phyloP scores from a whole-genome alignment of 2,329 filamentous ascomycete genomes.

The Venturia pyrina region DNA sequence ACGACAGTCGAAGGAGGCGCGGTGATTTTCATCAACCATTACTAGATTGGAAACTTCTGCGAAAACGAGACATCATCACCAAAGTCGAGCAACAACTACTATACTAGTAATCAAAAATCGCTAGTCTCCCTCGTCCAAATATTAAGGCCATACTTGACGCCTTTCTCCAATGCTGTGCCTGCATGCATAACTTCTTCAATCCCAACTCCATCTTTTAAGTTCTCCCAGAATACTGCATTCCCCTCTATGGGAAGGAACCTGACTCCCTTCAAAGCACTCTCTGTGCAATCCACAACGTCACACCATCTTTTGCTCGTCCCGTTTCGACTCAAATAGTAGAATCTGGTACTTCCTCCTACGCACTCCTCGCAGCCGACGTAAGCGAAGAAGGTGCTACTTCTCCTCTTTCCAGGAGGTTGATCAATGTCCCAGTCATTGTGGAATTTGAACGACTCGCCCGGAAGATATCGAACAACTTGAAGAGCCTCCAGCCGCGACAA shows the following conservation, averaged over 20 bases:
- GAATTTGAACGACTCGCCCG: background rate
- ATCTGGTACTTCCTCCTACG: background rate
- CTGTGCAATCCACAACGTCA: background rate
- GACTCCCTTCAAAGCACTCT: background rate
- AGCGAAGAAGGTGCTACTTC: background rate
- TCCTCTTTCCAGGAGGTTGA: background rate
- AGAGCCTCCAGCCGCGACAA: background rate
- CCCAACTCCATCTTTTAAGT: background rate
- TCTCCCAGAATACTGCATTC: background rate
- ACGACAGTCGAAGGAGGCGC: too few relatives aligned
- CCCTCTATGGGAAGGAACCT: background rate
- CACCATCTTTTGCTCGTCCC: background rate
- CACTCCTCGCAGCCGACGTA: background rate
- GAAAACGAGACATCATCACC: too few relatives aligned
- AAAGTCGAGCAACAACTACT: background rate
- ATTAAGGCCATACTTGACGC: background rate
- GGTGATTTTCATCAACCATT: background rate
- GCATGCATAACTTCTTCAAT: background rate
- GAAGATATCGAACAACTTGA: background rate
- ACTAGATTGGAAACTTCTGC: too few relatives aligned
- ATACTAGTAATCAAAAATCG: background rate
- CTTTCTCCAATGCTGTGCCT: background rate
- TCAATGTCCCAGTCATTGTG: background rate
- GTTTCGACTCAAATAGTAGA: background rate
- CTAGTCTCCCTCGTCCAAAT: background rate